These are phyloP conservation scores for Solanum piurae DNA, from an alignment of 257 asterid genomes.

Conservation along the genomic window DNA sequence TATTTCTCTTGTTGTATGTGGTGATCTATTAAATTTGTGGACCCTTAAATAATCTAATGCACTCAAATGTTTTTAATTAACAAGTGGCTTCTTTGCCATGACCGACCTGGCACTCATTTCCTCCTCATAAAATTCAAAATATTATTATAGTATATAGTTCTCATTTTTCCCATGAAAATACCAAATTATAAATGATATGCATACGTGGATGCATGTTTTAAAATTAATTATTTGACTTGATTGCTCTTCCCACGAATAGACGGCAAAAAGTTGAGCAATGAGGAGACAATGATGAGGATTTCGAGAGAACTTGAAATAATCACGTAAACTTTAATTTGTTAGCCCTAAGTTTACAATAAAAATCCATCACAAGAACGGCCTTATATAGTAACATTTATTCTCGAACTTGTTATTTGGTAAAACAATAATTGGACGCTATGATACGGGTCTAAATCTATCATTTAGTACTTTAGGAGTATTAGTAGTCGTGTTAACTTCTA, in stretches of 20 bases:
- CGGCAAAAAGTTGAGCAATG: neutral
- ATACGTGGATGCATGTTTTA: neutral
- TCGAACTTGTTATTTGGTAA: neutral
- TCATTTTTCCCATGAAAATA: neutral
- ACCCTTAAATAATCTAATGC: neutral
- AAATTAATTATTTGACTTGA: neutral
- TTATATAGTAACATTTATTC: neutral
- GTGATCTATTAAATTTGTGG: slow-evolving; percentile 2
- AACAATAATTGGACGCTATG: neutral
- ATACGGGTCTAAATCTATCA: neutral
- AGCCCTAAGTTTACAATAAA: neutral
- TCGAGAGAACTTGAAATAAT: neutral
- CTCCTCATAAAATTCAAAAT: neutral
- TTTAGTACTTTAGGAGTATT: neutral
- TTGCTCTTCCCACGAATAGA: neutral
- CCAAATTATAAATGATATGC: neutral
- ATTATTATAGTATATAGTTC: neutral
- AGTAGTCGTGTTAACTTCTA: neutral
- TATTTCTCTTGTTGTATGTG: neutral
- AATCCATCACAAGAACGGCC: neutral
- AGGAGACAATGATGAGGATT: neutral
- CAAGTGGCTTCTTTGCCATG: slow-evolving; percentile 2
- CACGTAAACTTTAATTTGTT: neutral
- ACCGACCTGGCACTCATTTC: neutral
- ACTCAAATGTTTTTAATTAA: neutral